Conservation (phyloP, 306 rosid genomes). For the Glycine tomentella region DNA sequence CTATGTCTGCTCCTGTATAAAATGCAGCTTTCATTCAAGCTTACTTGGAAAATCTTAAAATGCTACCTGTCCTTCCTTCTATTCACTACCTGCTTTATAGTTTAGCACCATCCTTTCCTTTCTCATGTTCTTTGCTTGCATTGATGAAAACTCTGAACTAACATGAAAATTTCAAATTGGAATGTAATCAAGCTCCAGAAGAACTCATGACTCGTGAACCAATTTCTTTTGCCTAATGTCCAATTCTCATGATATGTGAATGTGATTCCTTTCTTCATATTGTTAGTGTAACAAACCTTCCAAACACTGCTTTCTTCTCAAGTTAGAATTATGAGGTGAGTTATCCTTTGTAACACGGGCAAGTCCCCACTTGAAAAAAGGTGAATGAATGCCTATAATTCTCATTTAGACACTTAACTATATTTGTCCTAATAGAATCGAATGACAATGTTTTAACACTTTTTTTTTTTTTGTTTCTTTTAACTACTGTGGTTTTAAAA, state of each 20-base stretch:
- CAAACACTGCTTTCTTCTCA: constrained; percentile 11
- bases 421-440: constrained; percentile 18
- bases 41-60: constrained; percentile 46
- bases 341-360: constrained; percentile 38
- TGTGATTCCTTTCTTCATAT: constrained; percentile 9
- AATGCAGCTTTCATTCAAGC: constrained; percentile 43
- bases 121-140: constrained; percentile 46
- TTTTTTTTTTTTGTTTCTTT: too few relatives aligned
- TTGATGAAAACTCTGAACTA: constrained; percentile 49
- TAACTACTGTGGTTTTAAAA: background rate
- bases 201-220: background rate
- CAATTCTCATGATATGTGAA: constrained; percentile 32
- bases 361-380: constrained; percentile 44
- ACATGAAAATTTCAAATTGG: constrained; percentile 3
- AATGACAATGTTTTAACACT: constrained; percentile 33
- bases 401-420: constrained; percentile 5
- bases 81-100: constrained; percentile 21
- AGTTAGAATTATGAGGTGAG: constrained; percentile 35
- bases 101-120: background rate
- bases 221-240: constrained; percentile 38
- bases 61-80: constrained; percentile 42
- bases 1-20: constrained; percentile 61
- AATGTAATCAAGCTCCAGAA: constrained; percentile 42
- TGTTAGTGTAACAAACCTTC: constrained; percentile 33
- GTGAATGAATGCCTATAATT: constrained; percentile 31